phyloP scores from a whole-genome alignment of 192 early-diverging fungal species.

The Coemansia pectinata region DNA sequence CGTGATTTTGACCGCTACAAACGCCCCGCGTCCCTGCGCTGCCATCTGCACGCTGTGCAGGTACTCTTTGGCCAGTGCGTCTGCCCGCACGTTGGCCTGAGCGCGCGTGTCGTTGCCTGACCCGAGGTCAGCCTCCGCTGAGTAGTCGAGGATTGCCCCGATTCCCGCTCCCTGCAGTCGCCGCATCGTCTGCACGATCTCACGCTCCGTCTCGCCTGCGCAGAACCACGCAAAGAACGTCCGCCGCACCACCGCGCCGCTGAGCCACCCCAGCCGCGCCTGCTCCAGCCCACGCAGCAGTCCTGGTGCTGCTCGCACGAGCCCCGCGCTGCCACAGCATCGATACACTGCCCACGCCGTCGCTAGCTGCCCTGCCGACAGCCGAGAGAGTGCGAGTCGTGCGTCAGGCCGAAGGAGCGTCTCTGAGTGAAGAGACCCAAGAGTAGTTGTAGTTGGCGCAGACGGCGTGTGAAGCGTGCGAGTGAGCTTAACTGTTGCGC shows the following conservation, averaged over 20 bases:
- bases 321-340: constrained; percentile 32
- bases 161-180: constrained; percentile 63
- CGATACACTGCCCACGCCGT: constrained; percentile 45
- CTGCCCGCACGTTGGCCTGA: constrained; percentile 64
- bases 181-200: constrained; percentile 83
- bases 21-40: constrained; percentile 62
- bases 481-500: background rate
- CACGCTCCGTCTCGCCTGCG: constrained; percentile 83
- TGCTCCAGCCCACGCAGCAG: constrained; percentile 31
- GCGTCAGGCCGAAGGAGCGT: constrained; percentile 45
- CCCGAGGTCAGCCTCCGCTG: constrained; percentile 82
- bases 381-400: constrained; percentile 39
- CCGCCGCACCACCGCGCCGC: constrained; percentile 72
- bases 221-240: constrained; percentile 86
- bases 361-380: constrained; percentile 39
- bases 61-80: constrained; percentile 66
- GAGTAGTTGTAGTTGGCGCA: background rate
- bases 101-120: constrained; percentile 47
- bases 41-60: constrained; percentile 75
- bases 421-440: background rate
- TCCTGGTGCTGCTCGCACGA: constrained; percentile 41
- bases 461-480: constrained; percentile 8
- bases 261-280: constrained; percentile 45
- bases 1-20: constrained; percentile 89
- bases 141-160: constrained; percentile 85